phyloP scores from a whole-genome alignment of 805 yeast genomes.

The Sugiyamaella americana region DNA sequence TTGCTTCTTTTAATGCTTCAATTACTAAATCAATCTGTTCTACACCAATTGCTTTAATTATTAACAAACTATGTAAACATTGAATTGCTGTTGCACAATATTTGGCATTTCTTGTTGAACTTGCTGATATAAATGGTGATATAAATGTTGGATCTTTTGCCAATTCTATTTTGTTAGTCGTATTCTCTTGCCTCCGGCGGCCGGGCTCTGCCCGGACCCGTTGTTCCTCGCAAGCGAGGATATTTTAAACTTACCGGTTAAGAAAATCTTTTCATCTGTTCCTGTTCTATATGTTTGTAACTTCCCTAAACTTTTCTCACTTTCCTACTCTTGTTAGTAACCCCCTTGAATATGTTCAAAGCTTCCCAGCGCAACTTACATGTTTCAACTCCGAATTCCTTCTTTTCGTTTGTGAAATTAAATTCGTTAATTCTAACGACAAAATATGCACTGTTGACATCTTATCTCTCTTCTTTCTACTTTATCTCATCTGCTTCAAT shows the following conservation, averaged over 20 bases:
- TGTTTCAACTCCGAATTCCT: constrained; percentile 62
- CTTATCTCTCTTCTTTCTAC: too few relatives aligned
- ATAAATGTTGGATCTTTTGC: constrained; percentile 48
- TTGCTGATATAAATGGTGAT: constrained; percentile 64
- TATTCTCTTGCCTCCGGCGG: background rate
- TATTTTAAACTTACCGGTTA: constrained; percentile 19
- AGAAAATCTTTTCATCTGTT: constrained; percentile 21
- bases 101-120: constrained; percentile 70
- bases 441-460: constrained; percentile 48
- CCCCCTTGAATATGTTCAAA: background rate
- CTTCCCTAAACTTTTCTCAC: constrained; percentile 45
- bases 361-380: constrained; percentile 36
- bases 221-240: background rate
- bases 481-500: too few relatives aligned
- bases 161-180: constrained; percentile 26
- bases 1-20: constrained; percentile 64
- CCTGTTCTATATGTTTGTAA: constrained; percentile 35
- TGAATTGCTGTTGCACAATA: constrained; percentile 67
- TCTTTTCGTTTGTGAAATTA: constrained; percentile 66
- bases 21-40: constrained; percentile 48
- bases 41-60: constrained; percentile 48
- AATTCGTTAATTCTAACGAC: constrained; percentile 49
- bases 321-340: constrained; percentile 26
- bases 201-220: too few relatives aligned
- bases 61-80: constrained; percentile 56